A percentile compares a stretch with the other conserved stretches of the same genome.
phyloP scores from a whole-genome alignment of 306 rosid species.

The Medicago arabica region DNA sequence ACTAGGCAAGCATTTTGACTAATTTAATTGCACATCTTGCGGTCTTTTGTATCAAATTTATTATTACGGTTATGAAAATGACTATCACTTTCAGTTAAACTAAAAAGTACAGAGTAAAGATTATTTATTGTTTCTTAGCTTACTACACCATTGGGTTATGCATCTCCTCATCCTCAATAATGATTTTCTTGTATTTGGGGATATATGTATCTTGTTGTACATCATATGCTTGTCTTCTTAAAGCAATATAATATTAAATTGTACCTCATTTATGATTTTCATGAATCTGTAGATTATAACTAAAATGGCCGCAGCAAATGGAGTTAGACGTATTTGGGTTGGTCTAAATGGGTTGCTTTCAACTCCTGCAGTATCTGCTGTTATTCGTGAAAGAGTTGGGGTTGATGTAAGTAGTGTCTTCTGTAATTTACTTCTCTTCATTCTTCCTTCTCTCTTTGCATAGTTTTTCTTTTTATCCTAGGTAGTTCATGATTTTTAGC shows the following conservation, averaged over 20 bases:
- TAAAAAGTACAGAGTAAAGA: background rate
- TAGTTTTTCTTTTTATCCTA: constrained; percentile 19
- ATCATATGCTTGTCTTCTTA: constrained; percentile 20
- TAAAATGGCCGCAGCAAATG: constrained; percentile 95
- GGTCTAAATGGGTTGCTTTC: constrained; percentile 98
- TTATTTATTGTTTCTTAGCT: constrained; percentile 28
- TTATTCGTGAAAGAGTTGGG: constrained; percentile 93
- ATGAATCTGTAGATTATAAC: constrained; percentile 71
- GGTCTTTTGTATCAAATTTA: background rate
- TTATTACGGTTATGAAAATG: constrained; percentile 8
- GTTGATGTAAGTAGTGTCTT: constrained; percentile 68
- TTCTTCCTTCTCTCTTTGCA: constrained; percentile 13
- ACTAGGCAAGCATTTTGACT: constrained; percentile 9
- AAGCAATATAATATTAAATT: constrained; percentile 9
- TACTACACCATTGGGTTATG: constrained; percentile 2
- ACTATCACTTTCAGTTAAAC: constrained; percentile 9
- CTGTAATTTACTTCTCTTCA: constrained; percentile 9
- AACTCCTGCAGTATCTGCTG: constrained; percentile 98
- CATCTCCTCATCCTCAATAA: constrained; percentile 11
- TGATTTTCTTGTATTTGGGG: constrained; percentile 17
- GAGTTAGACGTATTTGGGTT: constrained; percentile 89
- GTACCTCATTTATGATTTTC: constrained; percentile 19
- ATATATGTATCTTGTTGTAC: background rate
- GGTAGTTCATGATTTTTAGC: constrained; percentile 13
- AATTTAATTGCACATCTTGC: constrained; percentile 21